Conservation (phyloP, 257 asterid genomes). For the Solanum pinnatisectum region DNA sequence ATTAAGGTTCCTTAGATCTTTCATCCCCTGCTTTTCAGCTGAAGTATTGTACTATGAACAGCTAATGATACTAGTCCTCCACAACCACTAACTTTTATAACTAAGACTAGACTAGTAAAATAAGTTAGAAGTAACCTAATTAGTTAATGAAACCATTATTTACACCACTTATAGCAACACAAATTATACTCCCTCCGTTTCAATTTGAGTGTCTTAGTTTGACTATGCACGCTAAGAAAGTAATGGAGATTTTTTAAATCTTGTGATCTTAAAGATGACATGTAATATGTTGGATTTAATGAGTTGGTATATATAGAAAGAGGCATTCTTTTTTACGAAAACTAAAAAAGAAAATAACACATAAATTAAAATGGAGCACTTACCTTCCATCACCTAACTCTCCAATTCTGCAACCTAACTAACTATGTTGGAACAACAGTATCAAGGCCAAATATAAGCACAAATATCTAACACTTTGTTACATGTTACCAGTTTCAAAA, state of each 20-base stretch:
- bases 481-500: no score
- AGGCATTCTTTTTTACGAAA: no score
- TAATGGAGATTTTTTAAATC: not conserved
- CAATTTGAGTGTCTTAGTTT: not conserved
- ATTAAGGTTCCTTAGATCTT: not conserved
- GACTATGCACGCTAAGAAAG: not conserved
- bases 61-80: not conserved
- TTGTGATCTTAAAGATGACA: not conserved
- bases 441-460: no score
- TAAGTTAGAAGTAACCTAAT: not conserved
- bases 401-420: no score
- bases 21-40: not conserved
- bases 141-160: not conserved
- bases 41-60: not conserved
- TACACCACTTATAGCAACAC: not conserved
- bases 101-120: not conserved
- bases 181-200: not conserved
- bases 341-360: no score
- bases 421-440: no score
- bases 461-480: no score
- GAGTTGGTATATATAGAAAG: no score
- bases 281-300: no score
- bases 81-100: not conserved
- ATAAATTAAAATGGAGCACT: no score
- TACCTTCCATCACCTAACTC: no score